These are phyloP conservation scores for Parietaria judaica DNA, from an alignment of 306 rosid genomes.

Conservation along the genomic window DNA sequence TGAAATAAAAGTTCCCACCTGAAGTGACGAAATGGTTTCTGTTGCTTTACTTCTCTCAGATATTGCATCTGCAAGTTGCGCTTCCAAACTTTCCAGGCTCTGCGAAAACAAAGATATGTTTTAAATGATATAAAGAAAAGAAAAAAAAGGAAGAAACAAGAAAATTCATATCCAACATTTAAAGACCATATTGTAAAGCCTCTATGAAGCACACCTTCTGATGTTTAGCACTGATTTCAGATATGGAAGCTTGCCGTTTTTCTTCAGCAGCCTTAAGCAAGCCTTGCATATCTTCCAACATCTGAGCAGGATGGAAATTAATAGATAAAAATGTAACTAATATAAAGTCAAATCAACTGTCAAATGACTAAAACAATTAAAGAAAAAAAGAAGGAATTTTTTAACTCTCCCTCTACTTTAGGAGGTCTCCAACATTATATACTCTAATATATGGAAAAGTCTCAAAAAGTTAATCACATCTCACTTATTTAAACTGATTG, in stretches of 20 bases:
- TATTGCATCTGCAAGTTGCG: constrained; percentile 84
- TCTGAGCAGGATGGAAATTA: constrained; percentile 32
- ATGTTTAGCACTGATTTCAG: constrained; percentile 86
- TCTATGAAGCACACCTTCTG: constrained; percentile 53
- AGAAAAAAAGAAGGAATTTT: background rate
- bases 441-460: background rate
- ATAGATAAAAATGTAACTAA: background rate
- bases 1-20: constrained; percentile 41
- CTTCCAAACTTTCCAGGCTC: constrained; percentile 87
- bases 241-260: constrained; percentile 72
- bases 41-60: constrained; percentile 83
- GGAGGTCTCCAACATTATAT: too few relatives aligned
- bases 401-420: background rate
- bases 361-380: background rate
- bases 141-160: constrained; percentile 7
- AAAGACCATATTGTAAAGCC: constrained; percentile 2
- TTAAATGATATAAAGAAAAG: constrained; percentile 8
- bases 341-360: background rate
- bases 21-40: constrained; percentile 81
- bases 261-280: constrained; percentile 84
- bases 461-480: background rate
- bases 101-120: constrained; percentile 30
- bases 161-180: background rate
- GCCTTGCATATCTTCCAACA: constrained; percentile 76
- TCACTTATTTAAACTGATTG: too few relatives aligned